phyloP scores from a whole-genome alignment of 2,329 filamentous ascomycete genomes.

The Fusarium acutatum region DNA sequence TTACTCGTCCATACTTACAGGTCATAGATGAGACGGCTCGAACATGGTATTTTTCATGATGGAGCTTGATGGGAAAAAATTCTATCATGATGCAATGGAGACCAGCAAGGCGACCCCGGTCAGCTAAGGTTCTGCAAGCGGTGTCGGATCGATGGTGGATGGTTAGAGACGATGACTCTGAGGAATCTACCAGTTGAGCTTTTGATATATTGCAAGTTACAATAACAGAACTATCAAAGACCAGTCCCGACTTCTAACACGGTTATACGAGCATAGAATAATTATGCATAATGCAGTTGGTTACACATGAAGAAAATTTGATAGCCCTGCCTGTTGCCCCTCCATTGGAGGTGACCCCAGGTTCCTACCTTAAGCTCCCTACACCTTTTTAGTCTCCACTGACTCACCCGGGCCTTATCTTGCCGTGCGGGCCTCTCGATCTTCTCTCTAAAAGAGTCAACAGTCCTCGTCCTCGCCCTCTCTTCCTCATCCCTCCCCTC shows the following conservation, averaged over 20 bases:
- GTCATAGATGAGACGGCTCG: not conserved
- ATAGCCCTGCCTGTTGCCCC: slow-evolving; percentile 24
- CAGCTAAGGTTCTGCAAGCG: not conserved
- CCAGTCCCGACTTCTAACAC: not conserved
- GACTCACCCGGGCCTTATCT: not conserved
- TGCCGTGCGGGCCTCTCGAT: not conserved
- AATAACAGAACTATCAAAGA: not conserved
- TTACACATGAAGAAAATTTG: not conserved
- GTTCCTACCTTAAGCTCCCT: not conserved
- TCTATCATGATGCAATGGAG: not conserved
- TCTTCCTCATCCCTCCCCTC: slow-evolving; percentile 6
- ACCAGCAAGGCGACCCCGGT: not conserved
- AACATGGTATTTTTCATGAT: not conserved
- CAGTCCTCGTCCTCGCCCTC: slow-evolving; percentile 4
- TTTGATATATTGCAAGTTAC: not conserved
- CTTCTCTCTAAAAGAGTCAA: slow-evolving; percentile 21
- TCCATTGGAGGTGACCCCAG: slow-evolving; percentile 10
- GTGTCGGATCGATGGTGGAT: not conserved
- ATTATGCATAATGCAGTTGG: not conserved
- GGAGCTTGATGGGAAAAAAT: not conserved
- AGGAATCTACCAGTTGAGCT: not conserved
- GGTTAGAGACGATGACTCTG: not conserved
- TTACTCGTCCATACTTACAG: not conserved
- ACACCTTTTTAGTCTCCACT: not conserved
- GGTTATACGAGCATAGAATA: not conserved